Conservation (phyloP, 352 stramenopile genomes). For the Globisporangium splendens region DNA sequence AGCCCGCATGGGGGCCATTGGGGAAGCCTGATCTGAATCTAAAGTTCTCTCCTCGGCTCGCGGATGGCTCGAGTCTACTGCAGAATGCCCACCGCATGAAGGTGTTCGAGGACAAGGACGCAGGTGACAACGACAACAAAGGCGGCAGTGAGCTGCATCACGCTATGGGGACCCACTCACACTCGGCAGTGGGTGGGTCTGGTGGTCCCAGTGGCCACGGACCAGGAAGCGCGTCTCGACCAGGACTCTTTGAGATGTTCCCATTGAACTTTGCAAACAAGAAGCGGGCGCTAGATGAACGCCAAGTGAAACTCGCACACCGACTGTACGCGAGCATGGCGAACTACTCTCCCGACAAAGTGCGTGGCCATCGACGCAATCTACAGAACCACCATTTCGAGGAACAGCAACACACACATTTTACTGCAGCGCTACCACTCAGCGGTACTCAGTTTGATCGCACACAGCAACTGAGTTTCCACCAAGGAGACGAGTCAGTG, state of each 20-base stretch:
- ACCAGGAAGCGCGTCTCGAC: background rate
- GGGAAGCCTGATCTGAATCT: slow-evolving; percentile 64
- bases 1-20: slow-evolving; percentile 61
- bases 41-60: slow-evolving; percentile 58
- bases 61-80: slow-evolving; percentile 25
- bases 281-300: slow-evolving; percentile 39
- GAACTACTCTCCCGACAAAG: slow-evolving; percentile 48
- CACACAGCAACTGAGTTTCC: background rate
- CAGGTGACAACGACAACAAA: background rate
- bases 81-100: slow-evolving; percentile 34
- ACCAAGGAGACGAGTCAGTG: slow-evolving; percentile 35
- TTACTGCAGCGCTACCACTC: background rate
- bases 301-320: slow-evolving; percentile 46
- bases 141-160: slow-evolving; percentile 1
- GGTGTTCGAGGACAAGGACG: slow-evolving; percentile 18
- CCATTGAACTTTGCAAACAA: slow-evolving; percentile 28
- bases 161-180: background rate
- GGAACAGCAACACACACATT: no score
- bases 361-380: slow-evolving; percentile 22
- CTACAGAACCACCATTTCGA: slow-evolving; percentile 6
- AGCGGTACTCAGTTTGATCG: slow-evolving; percentile 5
- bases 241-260: slow-evolving; percentile 28
- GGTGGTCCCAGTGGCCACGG: background rate
- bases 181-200: background rate
- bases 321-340: slow-evolving; percentile 41